Percentiles rank a stretch among this genome's conserved stretches.
Evolutionary conservation across 1,284 basidiomycete species (phyloP).

Genomic region (Afroboletus lepidellus): DNA sequence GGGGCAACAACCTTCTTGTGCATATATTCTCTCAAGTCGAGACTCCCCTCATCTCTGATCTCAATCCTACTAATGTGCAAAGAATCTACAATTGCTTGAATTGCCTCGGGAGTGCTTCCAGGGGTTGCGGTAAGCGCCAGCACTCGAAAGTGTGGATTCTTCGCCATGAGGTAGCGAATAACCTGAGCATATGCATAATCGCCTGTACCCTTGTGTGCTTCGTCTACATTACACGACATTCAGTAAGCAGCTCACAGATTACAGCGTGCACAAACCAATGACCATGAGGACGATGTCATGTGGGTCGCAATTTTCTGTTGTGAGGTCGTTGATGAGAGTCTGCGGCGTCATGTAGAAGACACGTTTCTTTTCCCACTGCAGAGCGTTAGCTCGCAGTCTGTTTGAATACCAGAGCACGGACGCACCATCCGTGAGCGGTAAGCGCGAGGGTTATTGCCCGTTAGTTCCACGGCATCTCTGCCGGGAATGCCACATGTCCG

Average conservation of each 20-base stretch:
- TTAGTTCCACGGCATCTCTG: slow-evolving; percentile 82
- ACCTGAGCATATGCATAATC: slow-evolving; percentile 92
- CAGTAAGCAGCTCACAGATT: slow-evolving; percentile 2
- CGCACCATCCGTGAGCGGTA: slow-evolving; percentile 64
- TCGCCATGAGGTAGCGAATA: slow-evolving; percentile 87
- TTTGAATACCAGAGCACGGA: slow-evolving; percentile 7
- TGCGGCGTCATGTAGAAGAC: slow-evolving; percentile 99
- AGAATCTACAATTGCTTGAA: slow-evolving; percentile 90
- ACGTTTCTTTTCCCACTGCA: slow-evolving; percentile 80
- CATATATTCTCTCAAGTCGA: slow-evolving; percentile 86
- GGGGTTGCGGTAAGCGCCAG: slow-evolving; percentile 96
- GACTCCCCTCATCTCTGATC: slow-evolving; percentile 88
- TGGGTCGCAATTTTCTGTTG: slow-evolving; percentile 72
- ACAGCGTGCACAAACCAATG: slow-evolving; percentile 51
- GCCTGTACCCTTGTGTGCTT: slow-evolving; percentile 94
- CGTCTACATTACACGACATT: slow-evolving; percentile 55
- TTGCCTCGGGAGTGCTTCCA: slow-evolving; percentile 80
- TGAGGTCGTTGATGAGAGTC: slow-evolving; percentile 89
- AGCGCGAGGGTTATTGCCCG: slow-evolving; percentile 62
- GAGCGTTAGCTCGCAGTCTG: slow-evolving; percentile 1
- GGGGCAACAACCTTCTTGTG: slow-evolving; percentile 73
- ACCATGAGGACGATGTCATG: slow-evolving; percentile 81
- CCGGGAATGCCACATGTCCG: slow-evolving; percentile 93
- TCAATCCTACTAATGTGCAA: slow-evolving; percentile 98
- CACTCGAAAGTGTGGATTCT: slow-evolving; percentile 91